Evolutionary conservation across 139 green algal species (phyloP).

Genomic region (Mychonastes homosphaera): DNA sequence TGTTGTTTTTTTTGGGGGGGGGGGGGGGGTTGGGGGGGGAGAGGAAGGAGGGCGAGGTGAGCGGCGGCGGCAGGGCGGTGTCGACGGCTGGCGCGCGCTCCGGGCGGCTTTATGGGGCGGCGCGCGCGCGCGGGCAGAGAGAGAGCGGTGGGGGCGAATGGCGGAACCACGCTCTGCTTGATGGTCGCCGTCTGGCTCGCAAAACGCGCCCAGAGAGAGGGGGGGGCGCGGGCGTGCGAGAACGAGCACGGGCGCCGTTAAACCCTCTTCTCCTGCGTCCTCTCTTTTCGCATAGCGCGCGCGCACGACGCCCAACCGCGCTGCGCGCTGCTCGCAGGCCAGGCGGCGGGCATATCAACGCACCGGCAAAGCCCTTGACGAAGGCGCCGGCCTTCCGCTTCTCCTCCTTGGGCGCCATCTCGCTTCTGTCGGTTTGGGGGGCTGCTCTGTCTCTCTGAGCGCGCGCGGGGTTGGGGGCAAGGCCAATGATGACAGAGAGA

Average conservation of each 20-base stretch:
- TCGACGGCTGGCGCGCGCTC: too few species aligned
- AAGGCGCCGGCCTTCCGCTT: constrained; percentile 17
- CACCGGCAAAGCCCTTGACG: constrained; percentile 39
- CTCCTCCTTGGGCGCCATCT: constrained; percentile 2
- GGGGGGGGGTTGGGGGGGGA: too few species aligned
- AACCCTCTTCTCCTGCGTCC: neutral
- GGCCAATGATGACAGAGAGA: too few species aligned
- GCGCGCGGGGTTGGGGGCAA: too few species aligned
- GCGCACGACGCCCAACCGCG: neutral
- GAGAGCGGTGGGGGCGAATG: neutral
- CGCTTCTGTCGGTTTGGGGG: too few species aligned
- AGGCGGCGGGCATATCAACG: neutral
- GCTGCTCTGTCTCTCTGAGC: too few species aligned
- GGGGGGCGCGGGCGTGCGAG: neutral
- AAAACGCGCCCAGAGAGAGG: neutral
- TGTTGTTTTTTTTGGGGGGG: too few species aligned
- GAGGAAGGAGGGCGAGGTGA: neutral
- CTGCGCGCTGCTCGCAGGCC: neutral
- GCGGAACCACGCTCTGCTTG: neutral
- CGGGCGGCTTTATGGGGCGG: too few species aligned
- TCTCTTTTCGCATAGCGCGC: neutral
- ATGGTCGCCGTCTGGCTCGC: neutral
- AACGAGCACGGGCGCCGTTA: neutral
- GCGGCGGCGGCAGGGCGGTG: neutral
- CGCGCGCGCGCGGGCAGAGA: neutral